These are phyloP conservation scores for Lindgomyces ingoldianus DNA, from an alignment of 495 filamentous ascomycete genomes.

Conservation along the genomic window DNA sequence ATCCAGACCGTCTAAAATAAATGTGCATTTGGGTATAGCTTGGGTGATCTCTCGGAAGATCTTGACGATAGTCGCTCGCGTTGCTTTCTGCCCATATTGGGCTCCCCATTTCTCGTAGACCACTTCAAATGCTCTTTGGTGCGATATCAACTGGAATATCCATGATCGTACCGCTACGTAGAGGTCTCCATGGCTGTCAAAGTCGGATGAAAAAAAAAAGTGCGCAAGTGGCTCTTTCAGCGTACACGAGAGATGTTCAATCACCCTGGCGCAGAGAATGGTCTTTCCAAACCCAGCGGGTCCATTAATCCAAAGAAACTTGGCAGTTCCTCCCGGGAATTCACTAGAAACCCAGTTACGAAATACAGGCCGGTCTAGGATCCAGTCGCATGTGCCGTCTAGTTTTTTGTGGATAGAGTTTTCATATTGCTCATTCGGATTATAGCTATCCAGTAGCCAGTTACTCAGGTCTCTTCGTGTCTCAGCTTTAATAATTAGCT, in stretches of 20 bases:
- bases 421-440: background rate
- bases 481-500: too few relatives aligned
- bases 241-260: background rate
- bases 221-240: background rate
- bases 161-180: background rate
- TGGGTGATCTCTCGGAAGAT: background rate
- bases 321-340: background rate
- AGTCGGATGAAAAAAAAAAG: background rate
- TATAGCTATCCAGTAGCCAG: background rate
- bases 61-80: background rate
- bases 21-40: background rate
- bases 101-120: too few relatives aligned
- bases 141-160: background rate
- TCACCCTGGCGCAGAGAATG: background rate
- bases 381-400: background rate
- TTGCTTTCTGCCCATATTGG: background rate
- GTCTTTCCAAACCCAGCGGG: background rate
- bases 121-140: too few relatives aligned
- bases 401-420: background rate
- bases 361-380: background rate
- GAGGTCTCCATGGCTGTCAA: background rate
- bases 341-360: background rate
- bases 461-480: background rate
- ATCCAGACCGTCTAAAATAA: background rate
- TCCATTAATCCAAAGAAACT: background rate